Evolutionary conservation across 73 alveolate species (phyloP).

Genomic region (Urostyla sp.): DNA sequence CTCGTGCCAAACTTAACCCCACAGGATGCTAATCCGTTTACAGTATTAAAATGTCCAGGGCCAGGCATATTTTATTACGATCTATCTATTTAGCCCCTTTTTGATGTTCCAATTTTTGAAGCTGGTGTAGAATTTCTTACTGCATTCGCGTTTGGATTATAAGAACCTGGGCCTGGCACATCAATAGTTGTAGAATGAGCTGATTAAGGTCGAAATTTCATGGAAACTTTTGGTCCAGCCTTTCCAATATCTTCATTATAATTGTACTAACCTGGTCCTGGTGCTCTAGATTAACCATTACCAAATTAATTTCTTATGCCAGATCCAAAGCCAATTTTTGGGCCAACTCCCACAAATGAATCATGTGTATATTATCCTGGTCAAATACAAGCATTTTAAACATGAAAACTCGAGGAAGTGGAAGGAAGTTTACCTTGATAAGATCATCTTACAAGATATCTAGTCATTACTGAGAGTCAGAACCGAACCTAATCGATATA

Average conservation of each 20-base stretch:
- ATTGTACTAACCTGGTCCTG: constrained; percentile 50
- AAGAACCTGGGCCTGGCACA: constrained; percentile 52
- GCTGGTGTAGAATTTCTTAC: constrained; percentile 8
- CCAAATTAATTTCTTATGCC: constrained; percentile 29
- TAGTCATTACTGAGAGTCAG: background rate
- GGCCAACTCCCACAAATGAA: background rate
- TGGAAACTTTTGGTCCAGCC: constrained; percentile 37
- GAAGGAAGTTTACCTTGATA: background rate
- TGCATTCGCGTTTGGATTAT: constrained; percentile 35
- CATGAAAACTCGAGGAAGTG: no score
- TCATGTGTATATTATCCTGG: constrained; percentile 31
- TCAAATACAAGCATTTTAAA: no score
- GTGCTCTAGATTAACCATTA: background rate
- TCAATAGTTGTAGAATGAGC: background rate
- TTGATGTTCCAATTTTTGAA: constrained; percentile 29
- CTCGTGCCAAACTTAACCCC: constrained; percentile 32
- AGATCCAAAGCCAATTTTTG: constrained; percentile 51
- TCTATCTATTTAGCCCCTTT: background rate
- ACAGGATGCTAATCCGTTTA: constrained; percentile 13
- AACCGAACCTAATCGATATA: background rate
- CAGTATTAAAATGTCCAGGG: constrained; percentile 24
- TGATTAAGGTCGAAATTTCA: constrained; percentile 47
- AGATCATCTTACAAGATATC: background rate
- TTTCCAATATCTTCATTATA: constrained; percentile 20
- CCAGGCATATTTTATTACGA: constrained; percentile 31